These are phyloP conservation scores for Globisporangium mamillatum DNA, from an alignment of 352 stramenopile species.

Conservation along the genomic window DNA sequence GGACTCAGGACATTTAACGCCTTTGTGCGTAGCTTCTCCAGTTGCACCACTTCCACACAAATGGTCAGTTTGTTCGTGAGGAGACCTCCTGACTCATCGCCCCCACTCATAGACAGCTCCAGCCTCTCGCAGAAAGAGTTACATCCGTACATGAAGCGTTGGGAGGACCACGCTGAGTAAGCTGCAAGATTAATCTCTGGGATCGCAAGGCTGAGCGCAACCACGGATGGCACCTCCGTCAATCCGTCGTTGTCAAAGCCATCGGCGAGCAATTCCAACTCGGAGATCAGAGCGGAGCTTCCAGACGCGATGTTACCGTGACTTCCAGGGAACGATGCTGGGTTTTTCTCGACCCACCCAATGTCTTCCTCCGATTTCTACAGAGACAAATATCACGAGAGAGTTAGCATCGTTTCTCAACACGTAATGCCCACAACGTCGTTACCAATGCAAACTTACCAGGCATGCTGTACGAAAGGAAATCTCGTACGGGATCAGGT, in stretches of 20 bases:
- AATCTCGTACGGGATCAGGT: slow-evolving; percentile 70
- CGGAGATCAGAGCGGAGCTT: slow-evolving; percentile 49
- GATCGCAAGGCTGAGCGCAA: slow-evolving; percentile 72
- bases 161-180: slow-evolving; percentile 53
- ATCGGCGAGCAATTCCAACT: slow-evolving; percentile 68
- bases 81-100: slow-evolving; percentile 12
- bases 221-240: slow-evolving; percentile 49
- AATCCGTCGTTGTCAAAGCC: slow-evolving; percentile 30
- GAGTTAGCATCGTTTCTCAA: slow-evolving; percentile 3
- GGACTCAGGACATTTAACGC: slow-evolving; percentile 50
- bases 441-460: slow-evolving; percentile 28
- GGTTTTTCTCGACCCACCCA: slow-evolving; percentile 59
- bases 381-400: slow-evolving; percentile 11
- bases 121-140: slow-evolving; percentile 61
- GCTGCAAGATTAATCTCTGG: slow-evolving; percentile 52
- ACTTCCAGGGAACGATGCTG: slow-evolving; percentile 61
- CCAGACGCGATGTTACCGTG: slow-evolving; percentile 55
- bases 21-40: slow-evolving; percentile 46
- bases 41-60: slow-evolving; percentile 51
- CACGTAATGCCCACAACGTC: not conserved
- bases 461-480: slow-evolving; percentile 74
- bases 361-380: slow-evolving; percentile 70
- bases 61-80: slow-evolving; percentile 57
- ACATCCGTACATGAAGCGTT: slow-evolving; percentile 70
- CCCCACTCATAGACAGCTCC: slow-evolving; percentile 54